Evolutionary conservation across 1,284 basidiomycete genomes (phyloP), one percentile per base, ranked within the genome.

Genomic region (Malassezia arunalokei): DNA sequence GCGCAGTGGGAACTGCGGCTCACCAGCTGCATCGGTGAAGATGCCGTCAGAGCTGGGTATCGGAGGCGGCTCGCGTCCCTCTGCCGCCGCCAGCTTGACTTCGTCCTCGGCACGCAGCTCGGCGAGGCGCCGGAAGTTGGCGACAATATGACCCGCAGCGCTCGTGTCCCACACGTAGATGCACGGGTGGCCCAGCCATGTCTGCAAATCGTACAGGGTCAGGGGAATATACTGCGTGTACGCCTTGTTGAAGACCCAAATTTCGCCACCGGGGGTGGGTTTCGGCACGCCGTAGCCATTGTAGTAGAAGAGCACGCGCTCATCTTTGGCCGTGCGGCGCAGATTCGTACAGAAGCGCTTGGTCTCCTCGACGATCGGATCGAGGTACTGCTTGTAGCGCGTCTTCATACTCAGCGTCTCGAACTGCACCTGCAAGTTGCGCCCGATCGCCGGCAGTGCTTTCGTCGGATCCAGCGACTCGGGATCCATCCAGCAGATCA

Each of bases 91-190:
- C 49, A 59, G 42, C 64, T 66, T 47, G 29, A 57, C 56, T 14
- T 82, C 77, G 52, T 95, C 90, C 43, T 83, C 81, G 66, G 95
- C 91, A 29, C 87, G 82, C 44, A 84, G 79, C 65, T 87, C 82
- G 1, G 88, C 88, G 61, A 90, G 86, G 56, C 80, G 81, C 70
- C 86, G 86, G 75, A 94, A 95, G 75, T 94, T 96, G 58, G 81
- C 81, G 41, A 98, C 78, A 43, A 98, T 83, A 73, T 95, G 84
- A 0, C 92, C 92, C 0, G 94, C 91, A 7, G 88, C 86, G 11
- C 90, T 94, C 70, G 92, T 95, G 71, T 98, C 92, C 92, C 92
- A 98, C 49, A 98, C 88, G 70, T 92, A 98, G 50, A 98, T 89
- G 49, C 87, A 91, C 1, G 94, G 92, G 3, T 88, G 88, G 5